phyloP scores from a whole-genome alignment of 805 yeast species.

The Saccharomycopsis malanga region DNA sequence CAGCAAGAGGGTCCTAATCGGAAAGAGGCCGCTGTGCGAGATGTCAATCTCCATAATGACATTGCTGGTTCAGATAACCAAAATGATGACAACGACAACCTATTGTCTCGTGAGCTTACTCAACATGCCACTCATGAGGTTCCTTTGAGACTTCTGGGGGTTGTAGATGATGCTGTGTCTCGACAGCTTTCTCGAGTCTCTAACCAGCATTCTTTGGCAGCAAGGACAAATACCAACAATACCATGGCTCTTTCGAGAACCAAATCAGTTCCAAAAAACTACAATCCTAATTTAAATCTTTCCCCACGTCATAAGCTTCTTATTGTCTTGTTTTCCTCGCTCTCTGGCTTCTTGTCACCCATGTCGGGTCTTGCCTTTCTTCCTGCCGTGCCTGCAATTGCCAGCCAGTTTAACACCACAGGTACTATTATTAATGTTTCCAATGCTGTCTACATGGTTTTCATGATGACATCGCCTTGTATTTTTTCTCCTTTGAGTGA shows the following conservation, averaged over 20 bases:
- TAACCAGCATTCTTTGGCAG: not conserved
- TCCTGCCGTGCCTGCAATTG: constrained; percentile 48
- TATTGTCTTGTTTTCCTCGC: constrained; percentile 30
- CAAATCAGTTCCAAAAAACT: constrained; percentile 18
- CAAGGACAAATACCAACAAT: not conserved
- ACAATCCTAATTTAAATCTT: constrained; percentile 17
- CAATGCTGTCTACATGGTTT: constrained; percentile 42
- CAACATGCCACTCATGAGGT: constrained; percentile 18
- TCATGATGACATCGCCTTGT: constrained; percentile 49
- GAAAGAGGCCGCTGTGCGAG: not conserved
- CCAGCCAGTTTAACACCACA: constrained; percentile 39
- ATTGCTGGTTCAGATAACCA: no score
- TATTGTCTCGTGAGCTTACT: not conserved
- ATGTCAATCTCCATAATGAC: not conserved
- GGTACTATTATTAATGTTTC: constrained; percentile 41
- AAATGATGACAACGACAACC: not conserved
- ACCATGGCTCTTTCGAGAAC: not conserved
- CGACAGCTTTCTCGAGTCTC: constrained; percentile 6
- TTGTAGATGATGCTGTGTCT: constrained; percentile 20
- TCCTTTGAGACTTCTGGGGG: constrained; percentile 13
- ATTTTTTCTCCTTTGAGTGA: constrained; percentile 44
- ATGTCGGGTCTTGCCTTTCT: constrained; percentile 38
- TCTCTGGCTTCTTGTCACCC: constrained; percentile 41
- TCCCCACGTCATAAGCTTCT: not conserved
- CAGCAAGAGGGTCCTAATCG: not conserved